phyloP scores from a whole-genome alignment of 768 basidiomycete species.

The Leccinum rimulosum region DNA sequence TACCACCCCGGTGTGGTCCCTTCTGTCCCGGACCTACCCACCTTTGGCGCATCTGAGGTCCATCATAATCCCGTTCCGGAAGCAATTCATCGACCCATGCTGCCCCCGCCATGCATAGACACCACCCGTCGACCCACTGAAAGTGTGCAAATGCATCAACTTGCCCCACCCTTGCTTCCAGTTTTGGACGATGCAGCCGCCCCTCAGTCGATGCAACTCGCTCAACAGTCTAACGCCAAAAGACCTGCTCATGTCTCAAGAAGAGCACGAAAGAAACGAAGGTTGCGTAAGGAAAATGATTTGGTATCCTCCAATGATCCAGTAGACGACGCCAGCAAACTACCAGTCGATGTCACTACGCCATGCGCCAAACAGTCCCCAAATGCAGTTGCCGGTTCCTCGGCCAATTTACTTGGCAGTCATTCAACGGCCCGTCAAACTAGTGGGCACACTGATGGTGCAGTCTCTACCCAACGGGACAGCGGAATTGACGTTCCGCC shows the following conservation, averaged over 20 bases:
- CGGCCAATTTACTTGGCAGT: background rate
- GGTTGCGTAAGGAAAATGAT: slow-evolving; percentile 6
- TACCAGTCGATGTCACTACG: background rate
- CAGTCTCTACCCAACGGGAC: background rate
- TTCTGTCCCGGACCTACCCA: slow-evolving; percentile 13
- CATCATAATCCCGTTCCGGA: background rate
- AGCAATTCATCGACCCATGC: background rate
- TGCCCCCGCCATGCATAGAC: background rate
- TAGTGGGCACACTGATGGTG: background rate
- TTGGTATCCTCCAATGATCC: background rate
- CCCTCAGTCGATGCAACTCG: slow-evolving; percentile 1
- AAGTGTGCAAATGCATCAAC: background rate
- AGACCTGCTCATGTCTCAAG: slow-evolving; percentile 1
- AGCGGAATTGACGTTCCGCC: background rate
- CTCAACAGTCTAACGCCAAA: background rate
- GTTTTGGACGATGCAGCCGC: background rate
- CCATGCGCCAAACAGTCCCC: slow-evolving; percentile 5
- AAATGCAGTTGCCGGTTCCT: background rate
- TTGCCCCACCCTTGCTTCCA: background rate
- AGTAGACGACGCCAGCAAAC: background rate
- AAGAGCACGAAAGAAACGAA: slow-evolving; percentile 20
- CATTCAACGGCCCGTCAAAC: background rate
- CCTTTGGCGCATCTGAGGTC: slow-evolving; percentile 6
- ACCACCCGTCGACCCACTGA: background rate
- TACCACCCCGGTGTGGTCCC: slow-evolving; percentile 16